Conservation (phyloP, 1,139 yeast species). For the Taphrina pruni region DNA sequence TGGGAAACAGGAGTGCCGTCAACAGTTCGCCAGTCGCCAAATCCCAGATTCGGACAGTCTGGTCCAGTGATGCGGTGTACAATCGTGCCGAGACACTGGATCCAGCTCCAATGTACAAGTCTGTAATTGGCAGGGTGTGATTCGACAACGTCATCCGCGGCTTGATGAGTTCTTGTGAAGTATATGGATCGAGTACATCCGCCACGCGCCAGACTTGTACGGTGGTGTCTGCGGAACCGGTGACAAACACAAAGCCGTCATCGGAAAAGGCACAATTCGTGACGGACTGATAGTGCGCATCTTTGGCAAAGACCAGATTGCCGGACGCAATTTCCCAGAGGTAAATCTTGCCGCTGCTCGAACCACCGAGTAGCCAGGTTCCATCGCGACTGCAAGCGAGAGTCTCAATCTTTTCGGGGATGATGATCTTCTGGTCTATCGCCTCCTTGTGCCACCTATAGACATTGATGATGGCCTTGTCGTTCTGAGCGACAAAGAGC, state of each 20-base stretch:
- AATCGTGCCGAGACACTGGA: slow-evolving; percentile 65
- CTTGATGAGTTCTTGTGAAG: slow-evolving; percentile 51
- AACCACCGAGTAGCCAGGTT: slow-evolving; percentile 69
- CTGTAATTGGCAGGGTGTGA: slow-evolving; percentile 78
- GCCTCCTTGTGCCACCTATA: slow-evolving; percentile 80
- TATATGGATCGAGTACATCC: slow-evolving; percentile 60
- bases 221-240: slow-evolving; percentile 84
- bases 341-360: slow-evolving; percentile 73
- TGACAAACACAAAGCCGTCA: slow-evolving; percentile 71
- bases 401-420: slow-evolving; percentile 78
- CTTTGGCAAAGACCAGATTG: slow-evolving; percentile 69
- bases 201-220: slow-evolving; percentile 73
- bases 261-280: slow-evolving; percentile 63
- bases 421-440: slow-evolving; percentile 79
- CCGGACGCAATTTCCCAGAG: slow-evolving; percentile 88
- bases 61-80: slow-evolving; percentile 74
- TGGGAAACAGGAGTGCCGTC: slow-evolving; percentile 72
- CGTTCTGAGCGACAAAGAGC: slow-evolving; percentile 54
- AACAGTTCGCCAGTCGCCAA: slow-evolving; percentile 55
- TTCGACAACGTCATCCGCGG: slow-evolving; percentile 66
- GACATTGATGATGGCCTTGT: slow-evolving; percentile 74
- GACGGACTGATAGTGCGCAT: slow-evolving; percentile 83
- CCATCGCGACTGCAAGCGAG: slow-evolving; percentile 59
- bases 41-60: slow-evolving; percentile 65
- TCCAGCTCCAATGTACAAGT: slow-evolving; percentile 62